Percentiles rank a stretch among this genome's conserved stretches.
These are phyloP conservation scores for Aspergillus fumigatiaffinis DNA, from an alignment of 2,329 filamentous ascomycete genomes.

Conservation along the genomic window DNA sequence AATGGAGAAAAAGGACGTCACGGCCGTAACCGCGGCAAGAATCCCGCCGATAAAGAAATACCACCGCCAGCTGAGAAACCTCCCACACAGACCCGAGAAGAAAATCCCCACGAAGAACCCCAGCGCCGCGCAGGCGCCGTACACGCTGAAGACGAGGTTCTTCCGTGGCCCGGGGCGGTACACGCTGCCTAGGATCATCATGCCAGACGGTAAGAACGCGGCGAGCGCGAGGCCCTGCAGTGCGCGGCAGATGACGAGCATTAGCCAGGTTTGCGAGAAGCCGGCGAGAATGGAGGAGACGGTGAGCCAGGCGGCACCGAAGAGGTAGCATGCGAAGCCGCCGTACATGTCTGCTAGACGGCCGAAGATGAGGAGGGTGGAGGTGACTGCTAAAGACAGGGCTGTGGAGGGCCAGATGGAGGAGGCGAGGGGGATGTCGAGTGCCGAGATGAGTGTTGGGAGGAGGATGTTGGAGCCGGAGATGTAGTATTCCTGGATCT, in stretches of 20 bases:
- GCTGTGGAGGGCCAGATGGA: slow-evolving; percentile 52
- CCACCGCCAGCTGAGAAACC: slow-evolving; percentile 59
- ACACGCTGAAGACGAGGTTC: slow-evolving; percentile 61
- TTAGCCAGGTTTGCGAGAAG: slow-evolving; percentile 63
- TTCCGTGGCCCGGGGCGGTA: slow-evolving; percentile 67
- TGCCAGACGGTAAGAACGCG: slow-evolving; percentile 65
- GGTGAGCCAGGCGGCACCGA: slow-evolving; percentile 60
- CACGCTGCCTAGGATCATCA: slow-evolving; percentile 61
- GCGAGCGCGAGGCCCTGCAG: slow-evolving; percentile 71
- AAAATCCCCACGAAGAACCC: slow-evolving; percentile 58
- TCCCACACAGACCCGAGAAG: slow-evolving; percentile 56
- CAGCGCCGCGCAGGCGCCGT: slow-evolving; percentile 51
- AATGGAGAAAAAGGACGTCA: slow-evolving; percentile 46
- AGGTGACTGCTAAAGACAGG: slow-evolving; percentile 48
- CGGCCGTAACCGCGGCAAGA: slow-evolving; percentile 44
- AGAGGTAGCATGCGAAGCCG: slow-evolving; percentile 60
- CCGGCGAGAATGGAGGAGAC: slow-evolving; percentile 67
- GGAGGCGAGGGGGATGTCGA: slow-evolving; percentile 65
- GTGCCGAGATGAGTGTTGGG: slow-evolving; percentile 58
- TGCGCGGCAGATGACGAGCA: slow-evolving; percentile 71
- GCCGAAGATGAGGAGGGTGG: slow-evolving; percentile 53
- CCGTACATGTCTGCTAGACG: slow-evolving; percentile 59
- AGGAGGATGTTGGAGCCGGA: slow-evolving; percentile 69
- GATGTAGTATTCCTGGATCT: slow-evolving; percentile 75
- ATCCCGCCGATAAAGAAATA: slow-evolving; percentile 66